Evolutionary conservation across 192 early-diverging fungal species (phyloP).

Genomic region (Coemansia aciculifera): DNA sequence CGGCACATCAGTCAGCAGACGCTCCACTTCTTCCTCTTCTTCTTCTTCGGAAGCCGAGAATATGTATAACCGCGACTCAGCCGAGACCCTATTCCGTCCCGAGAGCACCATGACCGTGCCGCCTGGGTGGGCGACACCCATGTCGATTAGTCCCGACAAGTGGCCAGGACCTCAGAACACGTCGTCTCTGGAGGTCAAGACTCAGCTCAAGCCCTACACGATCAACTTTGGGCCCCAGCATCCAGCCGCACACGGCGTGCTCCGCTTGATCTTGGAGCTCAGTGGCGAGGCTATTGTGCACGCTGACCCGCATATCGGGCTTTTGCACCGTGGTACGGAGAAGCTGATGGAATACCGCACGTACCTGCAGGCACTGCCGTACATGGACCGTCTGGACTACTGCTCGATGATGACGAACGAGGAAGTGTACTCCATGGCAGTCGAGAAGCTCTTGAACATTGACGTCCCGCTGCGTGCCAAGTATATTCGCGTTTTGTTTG

Average conservation of each 20-base stretch:
- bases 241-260: slow-evolving; percentile 96
- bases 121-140: slow-evolving; percentile 43
- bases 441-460: slow-evolving; percentile 98
- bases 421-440: slow-evolving; percentile 94
- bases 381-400: slow-evolving; percentile 98
- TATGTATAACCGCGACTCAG: not conserved
- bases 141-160: slow-evolving; percentile 38
- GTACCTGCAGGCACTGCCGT: slow-evolving; percentile 95
- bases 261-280: slow-evolving; percentile 92
- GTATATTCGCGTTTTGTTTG: slow-evolving; percentile 97
- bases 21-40: no score
- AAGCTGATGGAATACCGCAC: slow-evolving; percentile 99
- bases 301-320: slow-evolving; percentile 96
- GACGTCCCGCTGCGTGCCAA: slow-evolving; percentile 91
- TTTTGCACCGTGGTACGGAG: slow-evolving; percentile 97
- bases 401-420: slow-evolving; percentile 99
- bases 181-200: slow-evolving; percentile 31
- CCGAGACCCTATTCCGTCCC: slow-evolving; percentile 34
- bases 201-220: slow-evolving; percentile 77
- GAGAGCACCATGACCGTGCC: slow-evolving; percentile 38
- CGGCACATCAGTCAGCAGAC: not conserved
- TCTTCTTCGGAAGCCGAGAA: not conserved
- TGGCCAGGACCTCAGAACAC: slow-evolving; percentile 46
- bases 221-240: slow-evolving; percentile 99
- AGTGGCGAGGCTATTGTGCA: slow-evolving; percentile 88